Evolutionary conservation across 805 yeast species (phyloP), one percentile per base, ranked within the genome.

Genomic region (Ascoidea asiatica): DNA sequence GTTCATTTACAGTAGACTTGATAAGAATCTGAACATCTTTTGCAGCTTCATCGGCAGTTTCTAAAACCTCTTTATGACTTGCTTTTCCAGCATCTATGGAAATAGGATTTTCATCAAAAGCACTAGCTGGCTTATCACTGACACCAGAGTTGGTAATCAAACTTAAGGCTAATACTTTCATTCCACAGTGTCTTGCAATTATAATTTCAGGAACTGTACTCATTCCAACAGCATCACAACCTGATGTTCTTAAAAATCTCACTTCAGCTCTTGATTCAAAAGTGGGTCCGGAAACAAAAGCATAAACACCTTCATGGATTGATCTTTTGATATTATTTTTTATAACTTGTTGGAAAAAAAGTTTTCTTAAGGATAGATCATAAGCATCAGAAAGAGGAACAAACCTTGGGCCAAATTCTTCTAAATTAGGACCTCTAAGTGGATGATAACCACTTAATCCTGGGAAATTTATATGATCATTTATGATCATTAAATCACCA

Each of bases 141-240:
- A 88, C 83, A 36, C 86, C 88, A 1, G 75, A 79, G 57, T 90
- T 90, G 19, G 97, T 90, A 53, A 90, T 81, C 48, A 92, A 69
- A 50, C 92, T 81, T 38, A 90, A 60, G 0, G 97, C 97, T 49
- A 90, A 65, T 4, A 88, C 95, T 50, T 67, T 72, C 65, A 92
- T 62, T 1, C 89, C 95, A 47, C 79, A 73, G 60, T 92, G 97
- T 59, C 95, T 78, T 1, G 96, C 97, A 18, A 87, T 81, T 48
- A 87, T 77, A 2, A 87, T 95, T 62, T 90, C 98, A 0, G 98
- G 97, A 33, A 90, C 97, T 0, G 97, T 92, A 46, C 95, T 83
- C 98, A 90, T 90, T 4, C 97, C 97, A 2, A 89, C 97, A 0
- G 92, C 84, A 61, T 90, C 97, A 43, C 86, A 96, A 7, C 97